Percentiles rank a stretch among this genome's conserved stretches.
Evolutionary conservation across 495 filamentous ascomycete genomes (phyloP).

Genomic region (Talaromyces trachyspermus): DNA sequence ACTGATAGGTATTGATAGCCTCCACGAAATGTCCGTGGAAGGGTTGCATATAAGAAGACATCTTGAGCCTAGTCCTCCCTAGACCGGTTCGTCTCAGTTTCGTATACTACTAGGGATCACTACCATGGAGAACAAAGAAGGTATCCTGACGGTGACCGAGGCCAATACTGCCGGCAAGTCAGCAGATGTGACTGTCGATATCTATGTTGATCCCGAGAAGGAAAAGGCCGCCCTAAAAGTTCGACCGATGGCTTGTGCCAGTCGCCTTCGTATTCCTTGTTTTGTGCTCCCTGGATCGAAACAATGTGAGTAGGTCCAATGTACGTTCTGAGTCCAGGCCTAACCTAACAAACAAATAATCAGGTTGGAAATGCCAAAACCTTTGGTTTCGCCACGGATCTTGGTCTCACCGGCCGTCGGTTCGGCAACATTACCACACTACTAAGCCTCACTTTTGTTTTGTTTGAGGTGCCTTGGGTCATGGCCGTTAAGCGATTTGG

Average conservation of each 20-base stretch:
- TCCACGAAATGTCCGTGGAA: too few species aligned
- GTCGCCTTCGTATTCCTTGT: background rate
- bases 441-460: background rate
- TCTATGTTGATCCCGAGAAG: conserved; percentile 16
- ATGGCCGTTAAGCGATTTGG: conserved; percentile 5
- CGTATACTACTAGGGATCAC: too few species aligned
- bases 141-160: too few species aligned
- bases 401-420: background rate
- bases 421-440: conserved; percentile 3
- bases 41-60: too few species aligned
- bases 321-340: conserved; percentile 3
- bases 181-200: background rate
- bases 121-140: too few species aligned
- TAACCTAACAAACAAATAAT: background rate
- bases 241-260: conserved; percentile 4
- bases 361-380: conserved; percentile 1
- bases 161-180: background rate
- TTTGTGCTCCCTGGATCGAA: conserved; percentile 4
- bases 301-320: conserved; percentile 9
- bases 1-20: too few species aligned
- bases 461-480: background rate
- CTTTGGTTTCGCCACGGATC: conserved; percentile 1
- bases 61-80: too few species aligned
- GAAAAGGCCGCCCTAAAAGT: conserved; percentile 5
- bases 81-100: too few species aligned